phyloP scores from a whole-genome alignment of 768 basidiomycete genomes.

The Russula sp. region DNA sequence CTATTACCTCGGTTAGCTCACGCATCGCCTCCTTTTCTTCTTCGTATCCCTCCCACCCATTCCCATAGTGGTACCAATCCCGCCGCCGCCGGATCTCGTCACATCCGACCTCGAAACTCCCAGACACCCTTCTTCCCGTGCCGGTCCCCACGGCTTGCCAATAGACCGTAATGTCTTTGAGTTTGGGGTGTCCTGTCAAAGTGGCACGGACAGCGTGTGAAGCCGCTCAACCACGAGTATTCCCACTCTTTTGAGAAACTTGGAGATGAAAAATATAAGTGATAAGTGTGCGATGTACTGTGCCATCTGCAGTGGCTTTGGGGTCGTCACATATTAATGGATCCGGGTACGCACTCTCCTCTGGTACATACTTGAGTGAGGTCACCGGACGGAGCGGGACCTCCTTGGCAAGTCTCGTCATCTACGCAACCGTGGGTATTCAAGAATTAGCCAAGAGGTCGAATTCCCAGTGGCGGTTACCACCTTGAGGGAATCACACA shows the following conservation, averaged over 20 bases:
- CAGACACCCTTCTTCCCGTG: conserved; percentile 58
- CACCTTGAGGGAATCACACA: too few relatives aligned
- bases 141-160: conserved; percentile 56
- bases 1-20: conserved; percentile 29
- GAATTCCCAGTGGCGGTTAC: too few relatives aligned
- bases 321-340: conserved; percentile 80
- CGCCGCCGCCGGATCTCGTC: neutral
- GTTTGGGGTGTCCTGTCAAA: conserved; percentile 49
- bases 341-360: conserved; percentile 73
- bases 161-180: conserved; percentile 47
- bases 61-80: neutral
- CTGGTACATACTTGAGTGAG: conserved; percentile 66
- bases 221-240: conserved; percentile 44
- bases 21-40: conserved; percentile 47
- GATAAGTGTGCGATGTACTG: conserved; percentile 46
- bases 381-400: conserved; percentile 36
- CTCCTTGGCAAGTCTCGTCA: conserved; percentile 33
- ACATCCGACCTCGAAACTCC: conserved; percentile 35
- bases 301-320: conserved; percentile 61
- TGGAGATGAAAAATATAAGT: too few relatives aligned
- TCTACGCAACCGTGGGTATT: too few relatives aligned
- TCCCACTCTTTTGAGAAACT: too few relatives aligned
- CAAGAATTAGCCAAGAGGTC: too few relatives aligned
- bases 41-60: conserved; percentile 29
- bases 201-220: conserved; percentile 55